Conservation (phyloP, 2,329 filamentous ascomycete species). For the Paecilomyces niveus region DNA sequence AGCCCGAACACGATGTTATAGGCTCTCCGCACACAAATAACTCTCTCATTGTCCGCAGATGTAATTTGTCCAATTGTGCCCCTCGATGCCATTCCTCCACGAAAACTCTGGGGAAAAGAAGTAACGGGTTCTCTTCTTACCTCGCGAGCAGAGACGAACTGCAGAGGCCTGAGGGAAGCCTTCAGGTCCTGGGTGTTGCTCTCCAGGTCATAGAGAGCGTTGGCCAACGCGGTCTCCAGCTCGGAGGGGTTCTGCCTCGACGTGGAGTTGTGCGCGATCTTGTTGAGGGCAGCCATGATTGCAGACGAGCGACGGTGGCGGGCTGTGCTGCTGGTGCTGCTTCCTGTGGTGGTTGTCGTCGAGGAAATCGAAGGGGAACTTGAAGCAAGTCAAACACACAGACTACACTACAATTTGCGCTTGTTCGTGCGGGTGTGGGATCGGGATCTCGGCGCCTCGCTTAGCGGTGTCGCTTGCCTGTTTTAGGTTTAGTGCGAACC, state of each 20-base stretch:
- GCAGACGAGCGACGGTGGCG: slow-evolving; percentile 35
- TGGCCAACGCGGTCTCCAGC: slow-evolving; percentile 94
- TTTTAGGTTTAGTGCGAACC: slow-evolving; percentile 14
- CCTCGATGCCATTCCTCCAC: background rate
- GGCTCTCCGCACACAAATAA: background rate
- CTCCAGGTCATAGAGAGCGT: slow-evolving; percentile 98
- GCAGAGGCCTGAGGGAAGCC: slow-evolving; percentile 89
- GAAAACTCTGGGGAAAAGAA: background rate
- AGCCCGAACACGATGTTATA: background rate
- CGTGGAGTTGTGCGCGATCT: slow-evolving; percentile 96
- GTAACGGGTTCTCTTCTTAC: slow-evolving; percentile 53
- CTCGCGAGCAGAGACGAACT: slow-evolving; percentile 98
- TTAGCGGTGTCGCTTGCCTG: slow-evolving; percentile 21
- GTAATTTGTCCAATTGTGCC: background rate
- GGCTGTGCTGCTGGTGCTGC: slow-evolving; percentile 19
- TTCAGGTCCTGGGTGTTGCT: slow-evolving; percentile 98
- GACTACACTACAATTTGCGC: slow-evolving; percentile 10
- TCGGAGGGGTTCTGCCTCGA: slow-evolving; percentile 94
- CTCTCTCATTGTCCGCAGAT: background rate
- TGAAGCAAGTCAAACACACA: slow-evolving; percentile 1
- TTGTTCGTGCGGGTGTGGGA: slow-evolving; percentile 15
- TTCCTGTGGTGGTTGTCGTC: slow-evolving; percentile 2
- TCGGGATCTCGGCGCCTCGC: slow-evolving; percentile 23
- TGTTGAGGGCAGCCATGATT: slow-evolving; percentile 79
- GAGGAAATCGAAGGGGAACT: slow-evolving; percentile 1